Percentiles rank a stretch among this genome's conserved stretches.
These are phyloP conservation scores for Trichoderma semiorbis DNA, from an alignment of 2,329 filamentous ascomycete genomes.

Conservation along the genomic window DNA sequence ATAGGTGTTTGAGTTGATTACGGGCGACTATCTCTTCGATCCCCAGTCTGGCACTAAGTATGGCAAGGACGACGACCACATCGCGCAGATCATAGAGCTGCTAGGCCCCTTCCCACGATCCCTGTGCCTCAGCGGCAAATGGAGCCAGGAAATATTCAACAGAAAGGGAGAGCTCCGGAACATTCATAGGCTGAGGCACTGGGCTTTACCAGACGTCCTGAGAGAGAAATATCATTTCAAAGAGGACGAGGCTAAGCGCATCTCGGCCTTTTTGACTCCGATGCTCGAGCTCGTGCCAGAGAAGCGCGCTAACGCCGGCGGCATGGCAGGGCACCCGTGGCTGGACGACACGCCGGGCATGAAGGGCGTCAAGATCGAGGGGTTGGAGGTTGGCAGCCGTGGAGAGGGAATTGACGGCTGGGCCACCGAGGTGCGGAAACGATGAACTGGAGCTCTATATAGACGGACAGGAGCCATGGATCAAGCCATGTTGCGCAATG, in stretches of 20 bases:
- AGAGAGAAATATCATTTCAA: slow-evolving; percentile 96
- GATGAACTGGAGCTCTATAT: slow-evolving; percentile 43
- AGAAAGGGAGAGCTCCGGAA: slow-evolving; percentile 95
- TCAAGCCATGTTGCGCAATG: background rate
- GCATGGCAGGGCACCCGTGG: slow-evolving; percentile 85
- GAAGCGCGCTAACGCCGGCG: slow-evolving; percentile 88
- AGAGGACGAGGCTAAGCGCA: slow-evolving; percentile 71
- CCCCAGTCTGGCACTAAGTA: slow-evolving; percentile 98
- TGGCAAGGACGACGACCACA: slow-evolving; percentile 98
- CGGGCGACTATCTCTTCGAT: slow-evolving; percentile 96
- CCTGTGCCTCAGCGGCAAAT: slow-evolving; percentile 88
- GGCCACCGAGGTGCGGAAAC: slow-evolving; percentile 83
- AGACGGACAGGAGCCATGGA: slow-evolving; percentile 3
- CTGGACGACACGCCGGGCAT: slow-evolving; percentile 84
- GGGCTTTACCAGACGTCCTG: slow-evolving; percentile 89
- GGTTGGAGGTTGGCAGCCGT: slow-evolving; percentile 71
- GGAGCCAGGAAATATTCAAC: slow-evolving; percentile 99
- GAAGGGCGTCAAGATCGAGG: slow-evolving; percentile 71
- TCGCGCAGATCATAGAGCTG: slow-evolving; percentile 97
- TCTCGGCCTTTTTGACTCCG: slow-evolving; percentile 79
- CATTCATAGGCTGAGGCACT: slow-evolving; percentile 93
- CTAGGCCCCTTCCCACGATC: slow-evolving; percentile 91
- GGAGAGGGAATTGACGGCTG: slow-evolving; percentile 95
- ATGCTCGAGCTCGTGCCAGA: slow-evolving; percentile 90
- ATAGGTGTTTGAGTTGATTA: slow-evolving; percentile 95